Evolutionary conservation across 1,284 basidiomycete species (phyloP), one percentile per base, ranked within the genome.

Genomic region (Neolentinus lepideus): DNA sequence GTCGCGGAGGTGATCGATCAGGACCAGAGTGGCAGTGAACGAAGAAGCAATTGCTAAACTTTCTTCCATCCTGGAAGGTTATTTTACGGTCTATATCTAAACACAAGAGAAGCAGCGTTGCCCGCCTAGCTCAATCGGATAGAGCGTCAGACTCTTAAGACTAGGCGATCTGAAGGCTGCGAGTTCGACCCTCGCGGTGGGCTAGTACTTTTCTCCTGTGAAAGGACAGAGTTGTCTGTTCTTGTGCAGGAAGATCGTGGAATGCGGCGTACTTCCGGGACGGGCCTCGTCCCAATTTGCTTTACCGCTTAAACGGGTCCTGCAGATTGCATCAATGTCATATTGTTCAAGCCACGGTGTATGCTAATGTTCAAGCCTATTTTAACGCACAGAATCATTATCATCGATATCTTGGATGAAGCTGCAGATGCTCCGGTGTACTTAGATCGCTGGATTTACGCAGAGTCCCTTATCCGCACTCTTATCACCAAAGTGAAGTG

Each of bases 141-240:
- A 88, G 85, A 88, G 85, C 85, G 83, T 86, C 83, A 86, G 85
- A 87, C 85, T 87, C 53, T 54, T 54, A 54, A 8, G 61, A 59
- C 57, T 57, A 52, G 57, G 62, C 52, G 61, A 84, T 85, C 83
- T 85, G 85, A 87, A 87, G 85, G 85, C 83, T 88, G 85, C 84
- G 84, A 84, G 85, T 88, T 88, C 84, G 85, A 88, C 84, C 85
- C 85, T 85, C 85, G 84, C 85, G 84, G 84, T 88, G 85, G 85
- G 83, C 85, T 88, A 84, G 38, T 58, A 55, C 31, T 59, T 57
- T 57, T 57, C 58, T 63, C 63, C 63, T 65, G 52, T 16, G 52
- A n/a, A n/a, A n/a, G n/a, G 51, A 54, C 53, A 51, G 27, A 35
- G 16, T 16, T 35, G 33, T 35, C 33, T 35, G 33, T 9, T 9